These are phyloP conservation scores for Chalara sp. DNA, from an alignment of 2,329 filamentous ascomycete species.

Conservation along the genomic window DNA sequence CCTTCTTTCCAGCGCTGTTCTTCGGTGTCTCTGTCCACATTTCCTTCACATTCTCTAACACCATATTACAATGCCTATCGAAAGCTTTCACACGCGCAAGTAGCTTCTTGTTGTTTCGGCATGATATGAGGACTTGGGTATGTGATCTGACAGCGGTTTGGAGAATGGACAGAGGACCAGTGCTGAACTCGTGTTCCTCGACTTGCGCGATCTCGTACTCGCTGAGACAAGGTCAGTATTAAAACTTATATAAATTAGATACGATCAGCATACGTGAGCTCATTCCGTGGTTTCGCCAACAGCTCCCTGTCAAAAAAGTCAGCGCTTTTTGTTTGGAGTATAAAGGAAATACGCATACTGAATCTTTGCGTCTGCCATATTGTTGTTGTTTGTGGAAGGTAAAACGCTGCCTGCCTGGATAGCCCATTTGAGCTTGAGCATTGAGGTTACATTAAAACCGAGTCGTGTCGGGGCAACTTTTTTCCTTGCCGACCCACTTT, in stretches of 20 bases:
- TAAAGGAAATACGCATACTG: constrained; percentile 41
- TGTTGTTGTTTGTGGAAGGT: constrained; percentile 23
- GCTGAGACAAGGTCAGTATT: constrained; percentile 37
- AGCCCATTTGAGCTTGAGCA: not conserved
- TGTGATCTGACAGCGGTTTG: constrained; percentile 94
- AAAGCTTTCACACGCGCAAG: constrained; percentile 97
- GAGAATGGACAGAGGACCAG: constrained; percentile 82
- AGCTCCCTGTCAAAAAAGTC: constrained; percentile 58
- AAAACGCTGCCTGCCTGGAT: constrained; percentile 7
- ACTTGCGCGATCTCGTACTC: constrained; percentile 84
- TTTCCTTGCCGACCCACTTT: no score
- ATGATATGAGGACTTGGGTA: constrained; percentile 92
- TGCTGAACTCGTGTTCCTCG: constrained; percentile 74
- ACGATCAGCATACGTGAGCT: constrained; percentile 69
- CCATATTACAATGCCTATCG: constrained; percentile 99
- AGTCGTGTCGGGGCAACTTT: constrained; percentile 5
- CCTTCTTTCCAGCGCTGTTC: constrained; percentile 79
- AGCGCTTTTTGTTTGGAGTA: constrained; percentile 8
- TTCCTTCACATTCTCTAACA: constrained; percentile 94
- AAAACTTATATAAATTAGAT: constrained; percentile 13
- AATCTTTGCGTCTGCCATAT: constrained; percentile 65
- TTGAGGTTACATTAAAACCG: constrained; percentile 1
- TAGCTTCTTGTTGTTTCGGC: constrained; percentile 97
- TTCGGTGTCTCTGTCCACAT: constrained; percentile 98
- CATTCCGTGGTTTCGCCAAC: constrained; percentile 78